Base-by-base conservation (phyloP, 2,329 filamentous ascomycete species). In the Penicillium freii region DNA sequence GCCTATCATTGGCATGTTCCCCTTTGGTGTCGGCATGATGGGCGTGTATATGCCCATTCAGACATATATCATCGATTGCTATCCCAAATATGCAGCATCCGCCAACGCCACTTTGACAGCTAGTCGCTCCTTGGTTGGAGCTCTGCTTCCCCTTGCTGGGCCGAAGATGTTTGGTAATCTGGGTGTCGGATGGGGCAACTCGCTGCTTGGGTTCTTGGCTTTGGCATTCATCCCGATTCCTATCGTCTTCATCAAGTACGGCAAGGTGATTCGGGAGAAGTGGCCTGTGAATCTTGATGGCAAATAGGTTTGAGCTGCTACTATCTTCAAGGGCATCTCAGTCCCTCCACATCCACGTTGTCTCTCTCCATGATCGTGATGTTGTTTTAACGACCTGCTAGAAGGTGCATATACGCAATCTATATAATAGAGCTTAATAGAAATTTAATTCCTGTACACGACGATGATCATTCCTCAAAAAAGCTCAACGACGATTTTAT, bases 51-150 rank as follows among this genome's bases (percentile, higher is more conserved):
- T 71, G 68, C 82, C 82, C 33, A 80, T 83, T 43, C 82, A 85
- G 50, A 85, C 83, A 17, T 88, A 88, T 62, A 75, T 87, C 9
- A 81, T 88, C 21, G 84, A 87, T 58, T 80, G 78, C 57, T 79
- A 79, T 17, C 74, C 76, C 0, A 75, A 72, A 10, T 69, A 74
- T 51, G 79, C 80, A 0, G 80, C 80, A 0, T 75, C 71, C 50
- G 81, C 81, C 0, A 80, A 81, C 29, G 83, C 81, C 0, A 81
- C 80, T 0, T 77, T 81, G n/a, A 81, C 82, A 0, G 78, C 85
- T 3, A 72, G 84, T 11, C 74, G 83, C 43, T 83, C 79, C 2
- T 69, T 87, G 29, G 59, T 66, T 21, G 64, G 64, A 25, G 64
- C 61, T 8, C 7, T 66, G 21, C 59, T 66, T 15, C 62, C 64